Evolutionary conservation across 148 eudicot genomes (phyloP), one percentile per base, ranked within the genome.

Genomic region (Amaranthus palmeri): DNA sequence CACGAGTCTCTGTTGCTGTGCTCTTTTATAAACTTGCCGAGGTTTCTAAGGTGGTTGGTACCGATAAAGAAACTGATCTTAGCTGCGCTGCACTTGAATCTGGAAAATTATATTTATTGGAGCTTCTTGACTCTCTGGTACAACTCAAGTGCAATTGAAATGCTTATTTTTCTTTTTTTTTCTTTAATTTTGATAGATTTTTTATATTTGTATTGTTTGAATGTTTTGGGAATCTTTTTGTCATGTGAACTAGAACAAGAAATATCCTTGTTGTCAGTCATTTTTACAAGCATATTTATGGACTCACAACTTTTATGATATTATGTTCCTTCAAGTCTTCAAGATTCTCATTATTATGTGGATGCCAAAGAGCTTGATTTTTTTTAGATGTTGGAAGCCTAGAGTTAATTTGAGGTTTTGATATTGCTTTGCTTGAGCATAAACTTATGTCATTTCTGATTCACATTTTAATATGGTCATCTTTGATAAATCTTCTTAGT

Each of bases 1-100:
- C 96, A 53, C 96, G 99, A 51, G 99, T 96, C 61, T 96, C 99
- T 69, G 89, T 92, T 79, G 96, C 99, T 50, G 97, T 87, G 57
- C 77, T 96, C 77, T 96, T 92, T 78, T 54, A 83, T 84, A 90
- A 88, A 79, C 88, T 96, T 55, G 96, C 89, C 41, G 87, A 87
- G 56, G 69, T 89, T 79, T 84, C 80, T 8, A 76, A 78, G 81
- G 54, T 73, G 75, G 74, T 48, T 55, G 86, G 80, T 72, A 75
- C 85, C 13, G 75, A 56, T 40, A 53, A 77, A 66, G 83, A 80
- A 79, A 77, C 65, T 79, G 81, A 77, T 73, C 81, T 82, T 74
- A 71, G 77, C 76, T 56, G 45, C 61, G 84, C 86, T 44, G 88
- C 90, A 18, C 72, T 81, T 74, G 89, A 86, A 74, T 85, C 92